Evolutionary conservation across 208 protist genomes (phyloP), one percentile per base, ranked within the genome.

Genomic region (Trypanosoma conorhini): DNA sequence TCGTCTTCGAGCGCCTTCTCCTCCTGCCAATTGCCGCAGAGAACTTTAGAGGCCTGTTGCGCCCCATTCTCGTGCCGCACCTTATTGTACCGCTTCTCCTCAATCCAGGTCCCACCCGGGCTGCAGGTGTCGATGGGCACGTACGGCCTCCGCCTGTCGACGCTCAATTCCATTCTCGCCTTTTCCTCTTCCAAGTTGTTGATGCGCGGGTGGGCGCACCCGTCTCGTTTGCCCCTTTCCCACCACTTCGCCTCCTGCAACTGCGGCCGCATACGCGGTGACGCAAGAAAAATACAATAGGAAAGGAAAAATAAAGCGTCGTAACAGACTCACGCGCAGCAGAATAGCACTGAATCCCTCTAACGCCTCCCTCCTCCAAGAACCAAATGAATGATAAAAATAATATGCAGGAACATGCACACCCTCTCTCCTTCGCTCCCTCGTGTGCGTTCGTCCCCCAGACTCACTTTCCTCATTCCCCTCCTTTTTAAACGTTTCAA

Each of bases 21-120:
- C 58, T 96, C 91, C 54, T 92, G 85, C 91, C 91, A 96, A 76
- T 96, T 96, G 12, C 91, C 91, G 59, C 85, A 96, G 40, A 96
- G 79, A n/a, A 96, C 91, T 24, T 86, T 87, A n/a, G 81, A 80
- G 5, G 76, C 64, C 52, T 64, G 67, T 10, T 21, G 0, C 17
- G 60, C 42, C 35, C 67, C 31, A 54, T 67, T 68, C 1, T 80
- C 81, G 55, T 80, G 88, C 0, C 91, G 86, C 40, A 64, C 67
- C 54, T 80, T 85, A 76, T 96, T 96, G 83, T 94, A 96, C n/a
- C 83, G 83, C 65, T 91, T 91, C 74, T 96, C 91, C 62, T 96
- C 88, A 7, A 96, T 80, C 91, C 91, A 96, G 40, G 79, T 90
- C 0, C 91, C 91, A 42, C 60, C 82, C 3, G 88, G 91, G 61